These are phyloP conservation scores for Ganoderma sinense DNA, from an alignment of 1,284 basidiomycete genomes.

Conservation along the genomic window DNA sequence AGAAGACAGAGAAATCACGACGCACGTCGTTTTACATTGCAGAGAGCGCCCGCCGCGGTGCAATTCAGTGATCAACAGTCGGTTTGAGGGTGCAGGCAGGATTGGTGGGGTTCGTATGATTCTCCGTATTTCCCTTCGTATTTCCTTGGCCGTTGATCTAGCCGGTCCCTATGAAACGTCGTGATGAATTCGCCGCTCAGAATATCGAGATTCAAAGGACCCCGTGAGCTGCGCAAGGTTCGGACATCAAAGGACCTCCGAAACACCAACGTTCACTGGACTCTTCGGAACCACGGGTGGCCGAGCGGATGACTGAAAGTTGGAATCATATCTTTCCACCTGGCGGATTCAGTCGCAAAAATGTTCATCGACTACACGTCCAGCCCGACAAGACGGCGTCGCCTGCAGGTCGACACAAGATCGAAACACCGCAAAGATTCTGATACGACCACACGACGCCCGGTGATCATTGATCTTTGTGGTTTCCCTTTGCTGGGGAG, in stretches of 20 bases:
- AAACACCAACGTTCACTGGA: neutral
- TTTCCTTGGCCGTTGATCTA: neutral
- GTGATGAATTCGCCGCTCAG: neutral
- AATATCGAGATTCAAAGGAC: neutral
- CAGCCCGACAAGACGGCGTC: neutral
- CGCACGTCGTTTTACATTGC: neutral
- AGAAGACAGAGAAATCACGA: slow-evolving; percentile 3
- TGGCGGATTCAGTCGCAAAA: neutral
- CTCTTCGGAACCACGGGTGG: neutral
- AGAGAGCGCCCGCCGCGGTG: neutral
- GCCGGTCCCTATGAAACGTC: neutral
- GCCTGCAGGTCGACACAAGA: neutral
- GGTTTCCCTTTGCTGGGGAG: neutral
- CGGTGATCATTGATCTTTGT: neutral
- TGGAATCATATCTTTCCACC: neutral
- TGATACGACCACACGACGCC: neutral
- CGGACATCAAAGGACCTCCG: neutral
- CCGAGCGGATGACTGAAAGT: neutral
- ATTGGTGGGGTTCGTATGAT: neutral
- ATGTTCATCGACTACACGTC: neutral
- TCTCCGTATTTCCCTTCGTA: neutral
- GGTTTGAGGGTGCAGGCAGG: neutral
- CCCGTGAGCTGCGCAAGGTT: neutral
- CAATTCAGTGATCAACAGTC: neutral
- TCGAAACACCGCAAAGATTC: neutral